Conservation (phyloP, 2,329 filamentous ascomycete species). For the Thelonectria blattea region DNA sequence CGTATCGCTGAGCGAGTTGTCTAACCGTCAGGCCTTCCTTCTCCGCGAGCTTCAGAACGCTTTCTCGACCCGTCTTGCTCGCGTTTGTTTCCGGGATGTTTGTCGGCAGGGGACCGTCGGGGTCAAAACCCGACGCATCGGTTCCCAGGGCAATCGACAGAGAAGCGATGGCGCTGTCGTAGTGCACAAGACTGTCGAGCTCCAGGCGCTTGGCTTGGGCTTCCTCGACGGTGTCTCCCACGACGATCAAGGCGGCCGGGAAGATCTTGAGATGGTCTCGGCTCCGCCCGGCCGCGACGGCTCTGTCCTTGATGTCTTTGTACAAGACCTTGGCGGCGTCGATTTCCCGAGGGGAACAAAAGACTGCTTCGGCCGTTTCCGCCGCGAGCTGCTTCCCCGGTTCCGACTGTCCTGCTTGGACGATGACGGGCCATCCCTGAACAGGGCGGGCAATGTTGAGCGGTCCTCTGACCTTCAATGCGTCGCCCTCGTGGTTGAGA, state of each 20-base stretch:
- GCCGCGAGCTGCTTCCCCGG: constrained; percentile 57
- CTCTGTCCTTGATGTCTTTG: constrained; percentile 57
- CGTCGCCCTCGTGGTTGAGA: constrained; percentile 55
- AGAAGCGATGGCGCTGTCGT: constrained; percentile 60
- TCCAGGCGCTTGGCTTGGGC: constrained; percentile 55
- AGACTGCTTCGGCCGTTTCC: constrained; percentile 60
- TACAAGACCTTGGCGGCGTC: constrained; percentile 55
- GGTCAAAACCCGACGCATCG: constrained; percentile 55
- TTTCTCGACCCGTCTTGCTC: constrained; percentile 55
- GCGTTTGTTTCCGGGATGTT: constrained; percentile 60
- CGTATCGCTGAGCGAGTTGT: constrained; percentile 57
- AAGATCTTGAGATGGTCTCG: constrained; percentile 57
- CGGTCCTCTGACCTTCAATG: constrained; percentile 39
- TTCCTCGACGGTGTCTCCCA: constrained; percentile 56
- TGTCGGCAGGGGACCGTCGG: constrained; percentile 54
- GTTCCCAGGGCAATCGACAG: constrained; percentile 55
- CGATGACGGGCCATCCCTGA: constrained; percentile 62
- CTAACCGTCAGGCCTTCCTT: constrained; percentile 55
- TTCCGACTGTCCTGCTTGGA: constrained; percentile 60
- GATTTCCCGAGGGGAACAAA: constrained; percentile 56
- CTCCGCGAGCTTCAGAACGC: constrained; percentile 51
- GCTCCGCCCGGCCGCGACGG: constrained; percentile 51
- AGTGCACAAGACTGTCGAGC: constrained; percentile 59
- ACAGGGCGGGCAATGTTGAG: constrained; percentile 59
- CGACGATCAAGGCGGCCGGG: constrained; percentile 56